Percentiles rank a stretch among this genome's conserved stretches.
Evolutionary conservation across 495 filamentous ascomycete genomes (phyloP).

Genomic region (Penicillium desertorum): DNA sequence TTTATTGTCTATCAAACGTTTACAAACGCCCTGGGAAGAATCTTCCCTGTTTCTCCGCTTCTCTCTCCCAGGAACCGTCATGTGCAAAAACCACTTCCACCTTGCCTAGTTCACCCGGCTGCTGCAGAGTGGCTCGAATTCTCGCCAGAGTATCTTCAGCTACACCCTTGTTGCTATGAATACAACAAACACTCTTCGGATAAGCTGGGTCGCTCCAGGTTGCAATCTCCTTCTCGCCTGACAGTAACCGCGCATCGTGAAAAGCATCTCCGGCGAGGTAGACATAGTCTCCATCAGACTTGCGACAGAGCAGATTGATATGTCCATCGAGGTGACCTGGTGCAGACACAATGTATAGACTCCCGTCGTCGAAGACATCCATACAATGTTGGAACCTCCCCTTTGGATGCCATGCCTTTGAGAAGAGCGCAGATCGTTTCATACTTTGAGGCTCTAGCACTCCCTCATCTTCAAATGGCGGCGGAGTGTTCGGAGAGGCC

Average conservation of each 20-base stretch:
- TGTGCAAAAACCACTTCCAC: not conserved
- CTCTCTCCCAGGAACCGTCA: not conserved
- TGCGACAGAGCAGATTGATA: constrained; percentile 44
- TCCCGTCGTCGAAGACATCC: constrained; percentile 45
- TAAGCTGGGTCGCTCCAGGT: not conserved
- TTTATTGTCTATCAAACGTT: no score
- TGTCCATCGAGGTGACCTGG: constrained; percentile 51
- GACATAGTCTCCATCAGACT: constrained; percentile 26
- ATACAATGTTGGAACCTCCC: constrained; percentile 18
- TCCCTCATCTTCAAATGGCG: no score
- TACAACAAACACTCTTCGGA: not conserved
- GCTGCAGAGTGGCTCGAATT: not conserved
- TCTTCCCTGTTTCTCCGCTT: not conserved
- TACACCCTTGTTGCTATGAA: not conserved
- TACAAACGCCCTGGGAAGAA: not conserved
- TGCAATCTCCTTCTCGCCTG: constrained; percentile 42
- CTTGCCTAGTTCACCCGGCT: not conserved
- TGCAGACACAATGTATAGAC: constrained; percentile 40
- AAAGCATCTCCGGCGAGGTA: constrained; percentile 51
- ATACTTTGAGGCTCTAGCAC: no score
- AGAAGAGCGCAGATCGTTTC: no score
- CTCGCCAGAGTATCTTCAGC: not conserved
- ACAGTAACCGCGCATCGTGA: constrained; percentile 45
- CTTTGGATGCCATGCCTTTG: no score
- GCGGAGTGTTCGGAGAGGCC: no score